A percentile compares a stretch with the other conserved stretches of the same genome.
phyloP scores from a whole-genome alignment of 2,329 filamentous ascomycete species.

The Ophiostoma quercus region DNA sequence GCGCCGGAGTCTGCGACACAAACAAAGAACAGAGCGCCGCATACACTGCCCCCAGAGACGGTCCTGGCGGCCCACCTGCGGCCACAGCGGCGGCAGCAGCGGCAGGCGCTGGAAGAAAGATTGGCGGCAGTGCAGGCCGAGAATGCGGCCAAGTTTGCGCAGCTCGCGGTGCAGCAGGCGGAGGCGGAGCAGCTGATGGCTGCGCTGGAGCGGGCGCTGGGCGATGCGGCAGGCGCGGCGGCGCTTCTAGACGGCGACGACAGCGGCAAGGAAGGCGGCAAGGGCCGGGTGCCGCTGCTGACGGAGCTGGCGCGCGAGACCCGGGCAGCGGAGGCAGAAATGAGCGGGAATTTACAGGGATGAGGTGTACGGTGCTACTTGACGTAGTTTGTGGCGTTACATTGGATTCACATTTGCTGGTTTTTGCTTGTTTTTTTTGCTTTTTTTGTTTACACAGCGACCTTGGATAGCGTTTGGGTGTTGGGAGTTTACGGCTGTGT shows the following conservation, averaged over 20 bases:
- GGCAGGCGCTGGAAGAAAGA: conserved; percentile 51
- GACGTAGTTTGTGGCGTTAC: background rate
- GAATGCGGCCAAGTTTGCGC: conserved; percentile 51
- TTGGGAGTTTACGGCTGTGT: background rate
- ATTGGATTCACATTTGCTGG: background rate
- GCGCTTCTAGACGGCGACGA: conserved; percentile 38
- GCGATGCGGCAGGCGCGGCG: conserved; percentile 52
- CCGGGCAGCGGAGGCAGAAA: conserved; percentile 41
- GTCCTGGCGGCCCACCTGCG: conserved; percentile 53
- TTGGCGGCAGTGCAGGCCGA: conserved; percentile 53
- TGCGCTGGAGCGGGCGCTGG: conserved; percentile 47
- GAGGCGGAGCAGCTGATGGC: conserved; percentile 50
- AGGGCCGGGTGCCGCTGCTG: conserved; percentile 33
- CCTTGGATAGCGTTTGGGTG: conserved; percentile 1
- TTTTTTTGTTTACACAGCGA: background rate
- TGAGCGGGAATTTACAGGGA: conserved; percentile 29
- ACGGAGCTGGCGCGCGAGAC: conserved; percentile 49
- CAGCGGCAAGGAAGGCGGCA: background rate
- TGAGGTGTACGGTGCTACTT: background rate
- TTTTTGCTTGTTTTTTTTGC: background rate
- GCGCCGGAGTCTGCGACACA: conserved; percentile 23
- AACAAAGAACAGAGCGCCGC: conserved; percentile 35
- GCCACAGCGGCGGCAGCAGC: conserved; percentile 49
- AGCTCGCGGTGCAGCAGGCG: conserved; percentile 48
- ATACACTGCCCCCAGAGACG: conserved; percentile 49